These are phyloP conservation scores for Eucalyptus pauciflora DNA, from an alignment of 345 rosid species.

Conservation along the genomic window DNA sequence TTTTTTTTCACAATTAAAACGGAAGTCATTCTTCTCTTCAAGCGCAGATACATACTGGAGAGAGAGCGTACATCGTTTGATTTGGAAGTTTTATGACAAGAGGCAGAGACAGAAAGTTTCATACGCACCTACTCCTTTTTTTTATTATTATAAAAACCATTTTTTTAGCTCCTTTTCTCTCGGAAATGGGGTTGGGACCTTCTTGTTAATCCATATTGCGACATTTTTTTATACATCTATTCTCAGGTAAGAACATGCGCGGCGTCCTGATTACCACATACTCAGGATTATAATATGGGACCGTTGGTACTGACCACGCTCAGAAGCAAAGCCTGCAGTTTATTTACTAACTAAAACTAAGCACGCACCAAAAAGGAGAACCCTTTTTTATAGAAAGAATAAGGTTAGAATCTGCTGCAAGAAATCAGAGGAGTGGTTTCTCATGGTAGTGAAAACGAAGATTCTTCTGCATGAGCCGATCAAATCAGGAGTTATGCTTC, in stretches of 20 bases:
- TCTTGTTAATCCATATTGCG: neutral
- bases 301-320: neutral
- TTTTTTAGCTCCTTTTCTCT: neutral
- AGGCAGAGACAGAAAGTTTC: neutral
- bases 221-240: neutral
- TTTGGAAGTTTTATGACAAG: neutral
- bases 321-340: neutral
- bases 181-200: neutral
- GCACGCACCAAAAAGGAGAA: neutral
- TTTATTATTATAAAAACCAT: neutral
- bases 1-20: neutral
- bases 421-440: neutral
- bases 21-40: neutral
- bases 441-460: neutral
- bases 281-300: neutral
- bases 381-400: neutral
- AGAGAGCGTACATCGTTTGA: neutral
- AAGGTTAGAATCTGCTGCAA: neutral
- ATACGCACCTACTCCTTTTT: neutral
- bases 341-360: neutral
- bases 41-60: neutral
- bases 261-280: neutral
- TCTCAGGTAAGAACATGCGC: neutral
- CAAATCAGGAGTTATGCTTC: neutral
- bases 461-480: neutral